Percentiles rank a stretch among this genome's conserved stretches.
phyloP scores from a whole-genome alignment of 345 rosid genomes.

The Citrus cavaleriei region DNA sequence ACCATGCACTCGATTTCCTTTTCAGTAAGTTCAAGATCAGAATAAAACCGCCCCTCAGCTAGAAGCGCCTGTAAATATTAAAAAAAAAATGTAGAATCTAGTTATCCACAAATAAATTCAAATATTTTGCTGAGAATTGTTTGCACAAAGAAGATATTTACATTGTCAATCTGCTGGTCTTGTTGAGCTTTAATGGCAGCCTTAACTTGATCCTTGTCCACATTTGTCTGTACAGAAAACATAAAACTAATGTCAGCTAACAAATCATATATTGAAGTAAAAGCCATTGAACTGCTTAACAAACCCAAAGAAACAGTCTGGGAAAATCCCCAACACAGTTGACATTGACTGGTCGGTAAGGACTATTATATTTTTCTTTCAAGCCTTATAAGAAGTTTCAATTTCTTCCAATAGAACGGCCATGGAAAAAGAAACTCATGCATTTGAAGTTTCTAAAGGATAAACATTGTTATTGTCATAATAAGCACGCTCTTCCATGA shows the following conservation, averaged over 20 bases:
- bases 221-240: slow-evolving; percentile 60
- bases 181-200: slow-evolving; percentile 99
- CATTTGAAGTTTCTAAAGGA: not conserved
- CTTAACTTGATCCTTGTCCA: slow-evolving; percentile 90
- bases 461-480: not conserved
- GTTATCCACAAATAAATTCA: slow-evolving; percentile 2
- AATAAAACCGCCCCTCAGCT: slow-evolving; percentile 85
- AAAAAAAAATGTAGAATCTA: not conserved
- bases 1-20: slow-evolving; percentile 92
- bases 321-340: not conserved
- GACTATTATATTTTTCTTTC: not conserved
- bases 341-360: not conserved
- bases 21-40: slow-evolving; percentile 95
- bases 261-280: not conserved
- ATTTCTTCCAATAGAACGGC: not conserved
- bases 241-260: not conserved
- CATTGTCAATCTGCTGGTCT: slow-evolving; percentile 94
- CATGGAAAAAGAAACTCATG: not conserved
- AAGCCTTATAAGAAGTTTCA: not conserved
- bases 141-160: slow-evolving; percentile 21
- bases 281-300: not conserved
- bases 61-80: slow-evolving; percentile 69
- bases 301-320: not conserved
- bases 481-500: not conserved
- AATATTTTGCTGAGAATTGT: not conserved